Conservation (phyloP, 306 rosid species). For the Prunus dulcis region DNA sequence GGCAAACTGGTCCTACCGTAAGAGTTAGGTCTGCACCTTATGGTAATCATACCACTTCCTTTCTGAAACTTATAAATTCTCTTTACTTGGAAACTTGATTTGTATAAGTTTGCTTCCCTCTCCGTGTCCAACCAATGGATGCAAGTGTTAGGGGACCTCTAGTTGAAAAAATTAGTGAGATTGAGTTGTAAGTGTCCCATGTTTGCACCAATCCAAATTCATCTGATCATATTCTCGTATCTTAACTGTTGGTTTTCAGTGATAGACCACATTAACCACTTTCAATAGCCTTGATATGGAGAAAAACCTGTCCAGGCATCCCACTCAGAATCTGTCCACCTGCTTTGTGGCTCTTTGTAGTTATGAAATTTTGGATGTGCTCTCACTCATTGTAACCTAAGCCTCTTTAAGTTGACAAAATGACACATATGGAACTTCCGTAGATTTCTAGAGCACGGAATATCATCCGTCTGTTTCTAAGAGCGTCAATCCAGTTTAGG, state of each 20-base stretch:
- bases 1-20: too few relatives aligned
- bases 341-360: neutral
- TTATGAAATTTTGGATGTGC: neutral
- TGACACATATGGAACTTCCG: too few relatives aligned
- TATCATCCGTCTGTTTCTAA: too few relatives aligned
- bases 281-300: neutral
- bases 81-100: neutral
- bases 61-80: neutral
- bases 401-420: neutral
- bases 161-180: neutral
- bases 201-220: neutral
- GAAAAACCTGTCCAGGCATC: neutral
- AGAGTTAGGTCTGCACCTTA: neutral
- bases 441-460: too few relatives aligned
- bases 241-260: neutral
- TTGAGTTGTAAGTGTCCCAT: neutral
- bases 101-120: neutral
- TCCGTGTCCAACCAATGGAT: neutral
- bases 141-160: neutral
- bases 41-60: neutral
- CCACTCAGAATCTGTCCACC: neutral
- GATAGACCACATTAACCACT: neutral
- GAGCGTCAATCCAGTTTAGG: too few relatives aligned
- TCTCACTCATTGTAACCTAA: neutral
- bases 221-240: neutral